phyloP scores from a whole-genome alignment of 116 monocot genomes.

The Dioscorea cayenensis region DNA sequence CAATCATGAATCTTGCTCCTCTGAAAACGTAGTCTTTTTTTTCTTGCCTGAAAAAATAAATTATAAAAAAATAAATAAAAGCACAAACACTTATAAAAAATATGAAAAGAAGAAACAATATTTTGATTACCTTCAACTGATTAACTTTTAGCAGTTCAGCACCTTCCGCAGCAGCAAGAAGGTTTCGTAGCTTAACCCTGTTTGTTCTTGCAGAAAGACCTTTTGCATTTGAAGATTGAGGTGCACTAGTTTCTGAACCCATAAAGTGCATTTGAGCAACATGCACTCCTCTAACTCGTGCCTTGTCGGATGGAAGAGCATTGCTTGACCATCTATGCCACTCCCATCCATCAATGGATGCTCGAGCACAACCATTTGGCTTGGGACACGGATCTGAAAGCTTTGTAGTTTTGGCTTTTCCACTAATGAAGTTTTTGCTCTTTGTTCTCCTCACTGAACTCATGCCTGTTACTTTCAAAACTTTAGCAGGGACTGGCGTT shows the following conservation, averaged over 20 bases:
- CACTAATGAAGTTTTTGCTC: conserved; percentile 9
- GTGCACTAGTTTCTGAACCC: conserved; percentile 15
- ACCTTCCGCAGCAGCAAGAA: conserved; percentile 92
- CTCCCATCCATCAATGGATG: conserved; percentile 84
- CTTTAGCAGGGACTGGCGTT: conserved; percentile 15
- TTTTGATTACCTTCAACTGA: conserved; percentile 53
- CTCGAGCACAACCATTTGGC: conserved; percentile 85
- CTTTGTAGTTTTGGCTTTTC: conserved; percentile 26
- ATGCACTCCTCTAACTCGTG: conserved; percentile 44
- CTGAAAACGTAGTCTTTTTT: conserved; percentile 85
- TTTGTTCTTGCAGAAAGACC: conserved; percentile 96
- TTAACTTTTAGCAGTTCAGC: conserved; percentile 80
- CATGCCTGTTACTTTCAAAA: conserved; percentile 13
- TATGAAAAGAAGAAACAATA: background rate
- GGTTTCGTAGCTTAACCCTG: conserved; percentile 75
- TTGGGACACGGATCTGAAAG: conserved; percentile 48
- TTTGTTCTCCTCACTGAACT: conserved; percentile 25
- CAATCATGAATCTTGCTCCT: conserved; percentile 99
- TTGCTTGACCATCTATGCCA: conserved; percentile 86
- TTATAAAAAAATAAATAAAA: background rate
- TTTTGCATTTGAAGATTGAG: conserved; percentile 40
- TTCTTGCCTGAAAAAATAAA: conserved; percentile 55
- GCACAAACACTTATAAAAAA: background rate
- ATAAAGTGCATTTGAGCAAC: conserved; percentile 4
- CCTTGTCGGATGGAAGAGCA: conserved; percentile 74